phyloP scores from a whole-genome alignment of 768 basidiomycete species.

The Rhizopogon vulgaris region DNA sequence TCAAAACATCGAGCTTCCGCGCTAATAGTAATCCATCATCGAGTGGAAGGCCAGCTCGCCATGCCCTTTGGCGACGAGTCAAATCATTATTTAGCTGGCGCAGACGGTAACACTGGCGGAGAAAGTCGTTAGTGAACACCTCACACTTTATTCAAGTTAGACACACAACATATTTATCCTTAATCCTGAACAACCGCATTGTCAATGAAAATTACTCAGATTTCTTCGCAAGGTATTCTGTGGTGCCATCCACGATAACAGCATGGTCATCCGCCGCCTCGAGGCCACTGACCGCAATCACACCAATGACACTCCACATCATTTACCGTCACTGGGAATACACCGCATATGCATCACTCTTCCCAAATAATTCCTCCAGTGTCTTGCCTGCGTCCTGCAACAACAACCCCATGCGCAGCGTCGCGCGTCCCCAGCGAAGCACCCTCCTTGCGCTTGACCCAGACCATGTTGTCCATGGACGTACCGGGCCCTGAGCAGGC shows the following conservation, averaged over 20 bases:
- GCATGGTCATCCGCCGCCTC: slow-evolving; percentile 25
- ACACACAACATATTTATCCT: not conserved
- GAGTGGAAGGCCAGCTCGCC: not conserved
- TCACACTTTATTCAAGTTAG: not conserved
- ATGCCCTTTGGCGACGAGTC: not conserved
- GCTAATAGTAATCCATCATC: not conserved
- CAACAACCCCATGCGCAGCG: slow-evolving; percentile 17
- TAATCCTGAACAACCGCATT: not conserved
- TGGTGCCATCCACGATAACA: slow-evolving; percentile 24
- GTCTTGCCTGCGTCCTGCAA: slow-evolving; percentile 1
- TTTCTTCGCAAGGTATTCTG: slow-evolving; percentile 16
- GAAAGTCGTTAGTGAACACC: not conserved
- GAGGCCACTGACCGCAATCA: slow-evolving; percentile 30
- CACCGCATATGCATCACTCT: slow-evolving; percentile 12
- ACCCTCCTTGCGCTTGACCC: slow-evolving; percentile 31
- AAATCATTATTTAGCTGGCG: not conserved
- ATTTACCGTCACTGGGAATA: slow-evolving; percentile 27
- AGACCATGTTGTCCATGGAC: slow-evolving; percentile 23
- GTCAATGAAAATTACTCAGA: not conserved
- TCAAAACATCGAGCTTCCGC: not conserved
- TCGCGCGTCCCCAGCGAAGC: slow-evolving; percentile 24
- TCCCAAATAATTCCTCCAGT: slow-evolving; percentile 10
- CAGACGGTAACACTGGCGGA: not conserved
- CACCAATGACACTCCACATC: slow-evolving; percentile 29
- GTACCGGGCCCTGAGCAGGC: slow-evolving; percentile 22